A percentile compares a stretch with the other conserved stretches of the same genome.
phyloP scores from a whole-genome alignment of 164 flowering plant genomes.

The Aristolochia fimbriata region DNA sequence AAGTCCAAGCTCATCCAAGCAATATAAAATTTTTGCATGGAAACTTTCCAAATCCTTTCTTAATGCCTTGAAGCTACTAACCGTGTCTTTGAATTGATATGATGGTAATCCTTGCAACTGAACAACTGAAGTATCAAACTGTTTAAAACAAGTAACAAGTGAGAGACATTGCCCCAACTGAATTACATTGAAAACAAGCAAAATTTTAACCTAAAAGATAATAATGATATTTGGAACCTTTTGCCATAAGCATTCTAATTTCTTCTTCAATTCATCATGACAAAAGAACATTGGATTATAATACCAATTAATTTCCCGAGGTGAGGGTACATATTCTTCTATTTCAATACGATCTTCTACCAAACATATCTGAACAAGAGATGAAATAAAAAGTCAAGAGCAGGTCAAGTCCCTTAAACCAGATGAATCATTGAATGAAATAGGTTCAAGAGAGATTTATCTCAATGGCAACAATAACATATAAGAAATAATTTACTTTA shows the following conservation, averaged over 20 bases:
- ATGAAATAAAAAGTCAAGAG: background rate
- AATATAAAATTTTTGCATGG: conserved; percentile 50
- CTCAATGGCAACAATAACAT: no score
- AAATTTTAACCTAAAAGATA: background rate
- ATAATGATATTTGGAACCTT: conserved; percentile 34
- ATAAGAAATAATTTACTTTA: no score
- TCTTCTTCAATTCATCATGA: conserved; percentile 31
- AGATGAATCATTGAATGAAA: no score
- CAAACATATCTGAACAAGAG: conserved; percentile 1
- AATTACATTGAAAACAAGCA: background rate
- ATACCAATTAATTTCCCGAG: conserved; percentile 34
- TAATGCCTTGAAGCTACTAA: conserved; percentile 32
- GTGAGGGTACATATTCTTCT: conserved; percentile 48
- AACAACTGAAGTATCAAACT: conserved; percentile 49
- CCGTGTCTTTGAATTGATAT: conserved; percentile 34
- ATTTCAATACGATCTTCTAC: conserved; percentile 45
- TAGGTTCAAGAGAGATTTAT: no score
- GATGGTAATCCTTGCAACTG: conserved; percentile 23
- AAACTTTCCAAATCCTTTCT: conserved; percentile 37
- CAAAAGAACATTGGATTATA: conserved; percentile 27
- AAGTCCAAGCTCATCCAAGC: conserved; percentile 75
- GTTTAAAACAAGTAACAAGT: conserved; percentile 11
- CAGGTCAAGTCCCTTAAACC: background rate
- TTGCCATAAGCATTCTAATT: conserved; percentile 37
- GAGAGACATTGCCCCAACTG: background rate